A percentile compares a stretch with the other conserved stretches of the same genome.
phyloP scores from a whole-genome alignment of 139 green algal genomes.

The Ettlia oleoabundans region DNA sequence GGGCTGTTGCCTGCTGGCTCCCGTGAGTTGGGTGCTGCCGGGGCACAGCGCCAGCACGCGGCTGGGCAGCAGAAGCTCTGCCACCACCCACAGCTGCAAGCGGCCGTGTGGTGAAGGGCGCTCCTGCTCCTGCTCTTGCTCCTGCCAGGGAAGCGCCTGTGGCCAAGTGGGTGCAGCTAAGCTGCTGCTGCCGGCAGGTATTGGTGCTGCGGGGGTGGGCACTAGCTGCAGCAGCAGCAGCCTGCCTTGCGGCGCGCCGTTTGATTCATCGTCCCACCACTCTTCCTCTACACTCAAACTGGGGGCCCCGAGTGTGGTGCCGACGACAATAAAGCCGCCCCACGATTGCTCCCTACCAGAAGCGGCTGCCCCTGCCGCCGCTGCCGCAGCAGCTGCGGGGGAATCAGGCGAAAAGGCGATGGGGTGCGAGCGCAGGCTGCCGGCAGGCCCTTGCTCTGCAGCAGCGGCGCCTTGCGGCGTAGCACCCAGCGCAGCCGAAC shows the following conservation, averaged over 20 bases:
- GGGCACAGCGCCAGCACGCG: conserved; percentile 27
- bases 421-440: conserved; percentile 8
- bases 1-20: not conserved
- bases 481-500: not conserved
- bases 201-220: not conserved
- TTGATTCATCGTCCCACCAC: conserved; percentile 17
- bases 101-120: not conserved
- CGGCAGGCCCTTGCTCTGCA: not conserved
- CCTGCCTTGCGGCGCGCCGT: conserved; percentile 3
- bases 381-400: not conserved
- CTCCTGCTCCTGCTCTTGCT: not conserved
- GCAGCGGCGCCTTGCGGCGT: too few species aligned
- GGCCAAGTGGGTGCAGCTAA: not conserved
- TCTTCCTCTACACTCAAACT: not conserved
- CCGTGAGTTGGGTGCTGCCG: not conserved
- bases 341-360: not conserved
- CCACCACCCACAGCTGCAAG: conserved; percentile 12
- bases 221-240: conserved; percentile 24
- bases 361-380: not conserved
- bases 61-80: conserved; percentile 19
- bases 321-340: conserved; percentile 4
- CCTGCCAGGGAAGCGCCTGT: not conserved
- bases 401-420: conserved; percentile 6
- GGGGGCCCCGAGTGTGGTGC: not conserved
- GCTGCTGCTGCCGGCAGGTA: not conserved